Percentiles rank a stretch among this genome's conserved stretches.
Conservation (phyloP, 352 stramenopile species). For the Aphanomyces euteiches region DNA sequence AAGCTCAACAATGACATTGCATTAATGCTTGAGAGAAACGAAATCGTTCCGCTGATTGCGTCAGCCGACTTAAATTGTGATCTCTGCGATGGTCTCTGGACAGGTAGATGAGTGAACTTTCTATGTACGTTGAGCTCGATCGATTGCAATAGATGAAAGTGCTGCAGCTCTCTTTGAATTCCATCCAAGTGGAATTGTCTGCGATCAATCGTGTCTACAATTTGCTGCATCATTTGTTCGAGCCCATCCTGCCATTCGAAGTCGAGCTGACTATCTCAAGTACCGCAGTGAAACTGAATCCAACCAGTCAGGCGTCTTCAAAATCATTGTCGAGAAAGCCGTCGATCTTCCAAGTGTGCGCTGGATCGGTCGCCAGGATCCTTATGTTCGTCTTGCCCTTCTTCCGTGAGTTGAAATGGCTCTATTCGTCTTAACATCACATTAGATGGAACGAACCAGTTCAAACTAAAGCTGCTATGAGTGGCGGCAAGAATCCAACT, state of each 20-base stretch:
- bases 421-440: neutral
- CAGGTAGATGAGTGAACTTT: neutral
- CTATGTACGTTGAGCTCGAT: too few species aligned
- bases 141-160: conserved; percentile 17
- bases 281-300: conserved; percentile 8
- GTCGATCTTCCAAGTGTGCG: conserved; percentile 28
- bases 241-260: conserved; percentile 14
- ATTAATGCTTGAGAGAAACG: conserved; percentile 26
- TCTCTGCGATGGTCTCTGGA: conserved; percentile 30
- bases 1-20: conserved; percentile 26
- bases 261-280: conserved; percentile 15
- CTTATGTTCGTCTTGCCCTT: conserved; percentile 24
- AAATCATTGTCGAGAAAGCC: conserved; percentile 24
- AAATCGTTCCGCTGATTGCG: conserved; percentile 14
- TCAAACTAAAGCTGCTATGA: conserved; percentile 73
- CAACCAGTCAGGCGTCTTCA: conserved; percentile 25
- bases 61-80: conserved; percentile 9
- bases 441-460: conserved; percentile 71
- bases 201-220: conserved; percentile 23
- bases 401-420: conserved; percentile 16
- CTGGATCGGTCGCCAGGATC: conserved; percentile 26
- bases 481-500: conserved; percentile 63
- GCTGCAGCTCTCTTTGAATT: conserved; percentile 25
- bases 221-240: conserved; percentile 24
- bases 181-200: conserved; percentile 22